phyloP scores from a whole-genome alignment of 257 asterid species.

The Solanum raphanifolium region DNA sequence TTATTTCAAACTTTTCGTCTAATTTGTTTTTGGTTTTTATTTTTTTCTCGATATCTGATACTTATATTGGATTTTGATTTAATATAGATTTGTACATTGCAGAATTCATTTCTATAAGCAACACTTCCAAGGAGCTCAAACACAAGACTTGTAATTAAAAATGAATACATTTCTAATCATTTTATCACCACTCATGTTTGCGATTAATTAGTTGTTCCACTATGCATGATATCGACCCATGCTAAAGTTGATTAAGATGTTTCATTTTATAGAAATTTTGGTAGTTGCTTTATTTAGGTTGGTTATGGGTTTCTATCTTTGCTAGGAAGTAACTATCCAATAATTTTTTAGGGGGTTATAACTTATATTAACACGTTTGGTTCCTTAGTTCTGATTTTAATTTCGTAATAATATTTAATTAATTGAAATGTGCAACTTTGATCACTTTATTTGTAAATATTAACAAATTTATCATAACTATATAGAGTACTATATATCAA shows the following conservation, averaged over 20 bases:
- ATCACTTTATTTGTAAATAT: neutral
- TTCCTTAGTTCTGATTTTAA: neutral
- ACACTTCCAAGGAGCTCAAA: neutral
- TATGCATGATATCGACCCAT: neutral
- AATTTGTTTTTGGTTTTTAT: no score
- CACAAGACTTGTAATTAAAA: neutral
- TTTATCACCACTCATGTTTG: neutral
- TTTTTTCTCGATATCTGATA: neutral
- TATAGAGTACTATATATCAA: neutral
- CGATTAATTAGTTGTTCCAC: neutral
- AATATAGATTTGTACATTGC: no score
- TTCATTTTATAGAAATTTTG: neutral
- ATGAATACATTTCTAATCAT: neutral
- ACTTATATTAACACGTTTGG: neutral
- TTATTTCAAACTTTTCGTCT: neutral
- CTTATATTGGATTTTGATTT: no score
- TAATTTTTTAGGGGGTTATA: neutral
- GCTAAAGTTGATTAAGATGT: conserved; percentile 2
- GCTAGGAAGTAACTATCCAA: neutral
- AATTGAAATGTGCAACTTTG: neutral
- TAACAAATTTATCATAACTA: neutral
- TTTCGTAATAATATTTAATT: neutral
- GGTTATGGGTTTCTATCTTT: conserved; percentile 6
- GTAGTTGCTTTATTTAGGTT: neutral
- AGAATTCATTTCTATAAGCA: rapidly evolving